Evolutionary conservation across 2,329 filamentous ascomycete species (phyloP), one percentile per base, ranked within the genome.

Genomic region (Fonsecaea pedrosoi): DNA sequence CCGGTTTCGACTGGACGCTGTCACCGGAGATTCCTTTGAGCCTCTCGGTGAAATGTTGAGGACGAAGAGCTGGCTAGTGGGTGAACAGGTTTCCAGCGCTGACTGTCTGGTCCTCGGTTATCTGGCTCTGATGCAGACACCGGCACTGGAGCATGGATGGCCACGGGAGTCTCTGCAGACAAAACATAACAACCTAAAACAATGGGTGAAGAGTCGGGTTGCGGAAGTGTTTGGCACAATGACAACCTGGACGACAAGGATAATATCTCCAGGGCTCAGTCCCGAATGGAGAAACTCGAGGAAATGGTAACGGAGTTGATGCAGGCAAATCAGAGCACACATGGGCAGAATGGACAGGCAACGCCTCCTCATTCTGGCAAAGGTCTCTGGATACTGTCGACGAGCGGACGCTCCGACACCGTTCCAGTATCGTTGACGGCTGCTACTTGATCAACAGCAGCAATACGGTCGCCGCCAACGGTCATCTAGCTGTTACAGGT

Each of bases 61-160:
- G 1, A 76, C 80, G 18, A 87, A 86, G 68, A 74, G 78, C 1
- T 90, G 85, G 73, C 79, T 91, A 0, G 81, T 80, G 10, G 78
- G 79, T 8, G 75, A 80, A 0, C 74, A 80, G n/a, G 83, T 86
- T 0, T 87, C 87, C 1, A 87, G 85, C 62, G 79, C 96, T 30
- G 94, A 97, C 77, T 97, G 92, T 75, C 77, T 97, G 55, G 89
- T 88, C 0, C 87, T 92, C 73, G 95, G 89, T 10, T 96, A 96
- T 76, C 81, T 98, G 40, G 85, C 87, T 1, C 80, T 97, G 58
- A 90, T 95, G 82, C 81, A 90, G 1, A 82, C 85, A 30, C 85
- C 89, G 0, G 78, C 84, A 8, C 75, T 91, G 25, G 86, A 88
- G 15, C 85, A 88, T 62, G 77, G 84, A 18, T 92, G 88, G 88